Evolutionary conservation across 257 asterid genomes (phyloP).

Genomic region (Mitragyna speciosa): DNA sequence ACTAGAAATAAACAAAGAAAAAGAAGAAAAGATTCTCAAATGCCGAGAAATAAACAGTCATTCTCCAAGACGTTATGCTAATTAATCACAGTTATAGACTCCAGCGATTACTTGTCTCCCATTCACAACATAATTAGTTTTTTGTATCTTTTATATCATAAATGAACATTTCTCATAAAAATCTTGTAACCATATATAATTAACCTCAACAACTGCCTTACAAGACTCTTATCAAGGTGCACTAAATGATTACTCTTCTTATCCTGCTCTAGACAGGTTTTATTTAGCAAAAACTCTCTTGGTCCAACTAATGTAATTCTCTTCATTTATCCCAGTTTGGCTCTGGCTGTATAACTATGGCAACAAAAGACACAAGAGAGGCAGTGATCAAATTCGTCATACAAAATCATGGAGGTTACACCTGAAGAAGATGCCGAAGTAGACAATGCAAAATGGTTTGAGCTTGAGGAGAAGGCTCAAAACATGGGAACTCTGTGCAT

Average conservation of each 20-base stretch:
- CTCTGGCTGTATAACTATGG: background rate
- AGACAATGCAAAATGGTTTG: conserved; percentile 97
- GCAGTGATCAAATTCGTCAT: background rate
- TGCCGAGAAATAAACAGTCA: background rate
- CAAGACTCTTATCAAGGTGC: background rate
- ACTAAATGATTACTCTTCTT: background rate
- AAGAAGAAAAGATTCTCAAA: background rate
- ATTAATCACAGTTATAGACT: background rate
- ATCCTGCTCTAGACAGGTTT: background rate
- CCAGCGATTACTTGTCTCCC: background rate
- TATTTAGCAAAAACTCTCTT: background rate
- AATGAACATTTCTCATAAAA: background rate
- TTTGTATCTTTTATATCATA: background rate
- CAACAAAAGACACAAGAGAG: too few species aligned
- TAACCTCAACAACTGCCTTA: background rate
- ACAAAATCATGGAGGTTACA: conserved; percentile 23
- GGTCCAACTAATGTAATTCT: background rate
- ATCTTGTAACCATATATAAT: background rate
- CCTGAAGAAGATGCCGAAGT: conserved; percentile 99
- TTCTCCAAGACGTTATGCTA: background rate
- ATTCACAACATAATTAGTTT: background rate
- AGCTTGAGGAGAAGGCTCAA: conserved; percentile 98
- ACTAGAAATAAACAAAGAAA: background rate
- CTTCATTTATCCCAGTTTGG: background rate
- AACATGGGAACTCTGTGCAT: conserved; percentile 98